phyloP scores from a whole-genome alignment of 768 basidiomycete species.

The Amanita fuliginea region DNA sequence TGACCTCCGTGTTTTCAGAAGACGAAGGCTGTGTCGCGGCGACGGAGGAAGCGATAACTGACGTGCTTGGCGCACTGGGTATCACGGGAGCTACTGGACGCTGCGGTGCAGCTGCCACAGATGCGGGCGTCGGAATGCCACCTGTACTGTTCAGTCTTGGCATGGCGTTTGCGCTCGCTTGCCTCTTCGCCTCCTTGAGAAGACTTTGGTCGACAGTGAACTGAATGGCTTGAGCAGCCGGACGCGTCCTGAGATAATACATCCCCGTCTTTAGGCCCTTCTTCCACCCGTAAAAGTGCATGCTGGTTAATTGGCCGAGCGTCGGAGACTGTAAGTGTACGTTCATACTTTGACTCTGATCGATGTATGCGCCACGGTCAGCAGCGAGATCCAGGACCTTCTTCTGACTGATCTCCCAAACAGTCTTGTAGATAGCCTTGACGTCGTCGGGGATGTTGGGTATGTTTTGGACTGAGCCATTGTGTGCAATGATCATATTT shows the following conservation, averaged over 20 bases:
- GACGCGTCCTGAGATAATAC: constrained; percentile 93
- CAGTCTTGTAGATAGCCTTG: constrained; percentile 99
- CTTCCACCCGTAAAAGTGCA: constrained; percentile 99
- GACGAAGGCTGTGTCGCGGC: constrained; percentile 6
- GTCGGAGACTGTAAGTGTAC: constrained; percentile 87
- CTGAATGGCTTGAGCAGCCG: constrained; percentile 93
- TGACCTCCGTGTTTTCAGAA: background rate
- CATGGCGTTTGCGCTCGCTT: constrained; percentile 19
- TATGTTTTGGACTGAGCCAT: constrained; percentile 82
- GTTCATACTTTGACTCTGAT: constrained; percentile 92
- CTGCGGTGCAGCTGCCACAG: background rate
- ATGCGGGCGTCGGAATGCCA: constrained; percentile 21
- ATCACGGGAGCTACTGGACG: background rate
- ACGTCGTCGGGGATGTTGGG: constrained; percentile 80
- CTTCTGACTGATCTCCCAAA: constrained; percentile 99
- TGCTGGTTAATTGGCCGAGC: constrained; percentile 83
- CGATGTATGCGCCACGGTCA: constrained; percentile 98
- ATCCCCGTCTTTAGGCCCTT: constrained; percentile 98
- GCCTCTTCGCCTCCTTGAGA: constrained; percentile 52
- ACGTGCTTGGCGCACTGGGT: background rate
- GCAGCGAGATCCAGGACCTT: constrained; percentile 95
- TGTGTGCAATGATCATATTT: constrained; percentile 97
- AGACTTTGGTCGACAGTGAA: constrained; percentile 88
- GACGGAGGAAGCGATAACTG: background rate
- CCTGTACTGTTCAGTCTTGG: constrained; percentile 14